A percentile compares a stretch with the other conserved stretches of the same genome.
These are phyloP conservation scores for Prunus campanulata DNA, from an alignment of 306 rosid species.

Conservation along the genomic window DNA sequence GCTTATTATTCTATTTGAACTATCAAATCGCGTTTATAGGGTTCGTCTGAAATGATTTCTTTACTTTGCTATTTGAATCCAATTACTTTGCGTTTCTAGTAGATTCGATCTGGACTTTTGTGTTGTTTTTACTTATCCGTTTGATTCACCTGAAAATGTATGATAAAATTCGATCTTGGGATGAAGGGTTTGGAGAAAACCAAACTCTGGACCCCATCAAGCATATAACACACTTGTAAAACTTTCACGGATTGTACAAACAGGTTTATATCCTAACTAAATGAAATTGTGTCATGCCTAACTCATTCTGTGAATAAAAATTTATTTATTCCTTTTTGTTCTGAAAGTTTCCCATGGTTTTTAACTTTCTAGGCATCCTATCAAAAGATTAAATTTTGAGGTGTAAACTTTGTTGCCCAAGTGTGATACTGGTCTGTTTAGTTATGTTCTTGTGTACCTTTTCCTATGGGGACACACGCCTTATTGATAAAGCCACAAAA, in stretches of 20 bases:
- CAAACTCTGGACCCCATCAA: not conserved
- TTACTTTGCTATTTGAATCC: not conserved
- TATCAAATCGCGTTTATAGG: not conserved
- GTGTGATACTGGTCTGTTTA: not conserved
- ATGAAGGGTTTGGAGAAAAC: not conserved
- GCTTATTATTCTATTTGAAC: not conserved
- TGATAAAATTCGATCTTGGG: not conserved
- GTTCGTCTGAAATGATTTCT: not conserved
- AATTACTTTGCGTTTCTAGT: not conserved
- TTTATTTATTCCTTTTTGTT: not conserved
- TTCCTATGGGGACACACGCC: no score
- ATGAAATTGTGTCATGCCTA: not conserved
- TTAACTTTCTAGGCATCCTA: not conserved
- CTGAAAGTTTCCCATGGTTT: not conserved
- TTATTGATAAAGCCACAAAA: not conserved
- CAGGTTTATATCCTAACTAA: not conserved
- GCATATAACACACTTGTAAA: no score
- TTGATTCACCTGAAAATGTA: not conserved
- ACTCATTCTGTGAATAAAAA: not conserved
- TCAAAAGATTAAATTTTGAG: not conserved
- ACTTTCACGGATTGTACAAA: not conserved
- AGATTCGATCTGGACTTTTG: not conserved
- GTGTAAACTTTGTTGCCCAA: not conserved
- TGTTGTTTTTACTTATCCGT: not conserved
- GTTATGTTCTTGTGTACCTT: not conserved